A percentile compares a stretch with the other conserved stretches of the same genome.
These are phyloP conservation scores for Starmerella bombicola DNA, from an alignment of 805 yeast species.

Conservation along the genomic window DNA sequence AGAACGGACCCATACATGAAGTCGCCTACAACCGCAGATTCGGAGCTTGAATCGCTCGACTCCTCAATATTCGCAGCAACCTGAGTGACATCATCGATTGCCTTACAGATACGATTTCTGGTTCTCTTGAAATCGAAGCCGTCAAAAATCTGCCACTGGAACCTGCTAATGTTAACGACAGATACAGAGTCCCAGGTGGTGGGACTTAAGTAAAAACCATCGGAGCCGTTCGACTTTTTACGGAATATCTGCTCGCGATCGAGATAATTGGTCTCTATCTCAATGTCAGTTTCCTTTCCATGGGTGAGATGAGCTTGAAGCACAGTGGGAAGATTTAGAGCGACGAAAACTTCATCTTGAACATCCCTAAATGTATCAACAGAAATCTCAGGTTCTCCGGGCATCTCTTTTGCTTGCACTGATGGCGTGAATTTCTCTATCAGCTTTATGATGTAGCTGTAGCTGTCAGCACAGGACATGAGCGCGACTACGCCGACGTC, in stretches of 20 bases:
- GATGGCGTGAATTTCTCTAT: background rate
- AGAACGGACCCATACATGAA: constrained; percentile 69
- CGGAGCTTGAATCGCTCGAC: constrained; percentile 13
- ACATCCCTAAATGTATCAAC: constrained; percentile 3
- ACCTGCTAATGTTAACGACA: constrained; percentile 14
- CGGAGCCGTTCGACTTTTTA: too few relatives aligned
- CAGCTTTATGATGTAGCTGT: background rate
- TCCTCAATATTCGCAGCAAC: constrained; percentile 17
- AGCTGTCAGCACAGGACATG: constrained; percentile 12
- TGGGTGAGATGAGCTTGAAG: background rate
- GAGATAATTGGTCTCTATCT: too few relatives aligned
- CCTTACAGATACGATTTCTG: constrained; percentile 49
- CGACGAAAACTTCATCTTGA: background rate
- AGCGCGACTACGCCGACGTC: background rate
- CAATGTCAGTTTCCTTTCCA: background rate
- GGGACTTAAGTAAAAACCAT: too few relatives aligned
- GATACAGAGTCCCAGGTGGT: too few relatives aligned
- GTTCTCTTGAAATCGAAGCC: constrained; percentile 91
- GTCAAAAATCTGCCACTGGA: constrained; percentile 46
- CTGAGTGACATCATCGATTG: constrained; percentile 49
- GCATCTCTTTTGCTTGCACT: background rate
- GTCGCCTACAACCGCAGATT: constrained; percentile 38
- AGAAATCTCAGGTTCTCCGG: background rate
- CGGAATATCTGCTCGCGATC: too few relatives aligned
- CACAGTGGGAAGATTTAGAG: background rate